Percentiles rank a stretch among this genome's conserved stretches.
Conservation (phyloP, 805 yeast species). For the Kuraishia cidri region DNA sequence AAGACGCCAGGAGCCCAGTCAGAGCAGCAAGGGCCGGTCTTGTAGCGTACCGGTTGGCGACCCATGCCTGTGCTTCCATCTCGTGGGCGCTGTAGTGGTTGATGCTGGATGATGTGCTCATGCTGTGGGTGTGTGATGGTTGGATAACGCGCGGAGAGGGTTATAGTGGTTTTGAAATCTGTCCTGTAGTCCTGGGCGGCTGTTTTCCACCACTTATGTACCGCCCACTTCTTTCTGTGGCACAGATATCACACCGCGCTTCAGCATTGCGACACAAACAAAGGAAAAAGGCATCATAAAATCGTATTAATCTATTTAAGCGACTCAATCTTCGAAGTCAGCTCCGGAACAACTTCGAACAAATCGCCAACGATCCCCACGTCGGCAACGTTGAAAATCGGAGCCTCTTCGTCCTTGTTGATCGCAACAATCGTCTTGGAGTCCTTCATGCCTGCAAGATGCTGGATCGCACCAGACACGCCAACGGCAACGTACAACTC, state of each 20-base stretch:
- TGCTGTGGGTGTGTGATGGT: no score
- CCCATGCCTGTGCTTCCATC: conserved; percentile 36
- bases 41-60: conserved; percentile 37
- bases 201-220: no score
- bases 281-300: no score
- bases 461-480: conserved; percentile 96
- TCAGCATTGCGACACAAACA: no score
- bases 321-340: conserved; percentile 21
- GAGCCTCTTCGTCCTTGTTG: conserved; percentile 90
- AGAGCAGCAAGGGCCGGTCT: conserved; percentile 50
- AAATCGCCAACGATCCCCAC: conserved; percentile 85
- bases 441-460: conserved; percentile 97
- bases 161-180: no score
- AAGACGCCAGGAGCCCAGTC: conserved; percentile 48
- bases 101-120: no score
- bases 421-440: conserved; percentile 90
- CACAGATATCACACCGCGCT: no score
- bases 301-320: no score
- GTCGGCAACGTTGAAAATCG: conserved; percentile 89
- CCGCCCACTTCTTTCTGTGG: no score
- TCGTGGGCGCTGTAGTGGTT: no score
- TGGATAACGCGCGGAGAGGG: no score
- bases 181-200: no score
- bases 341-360: conserved; percentile 82
- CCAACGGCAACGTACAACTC: conserved; percentile 91